Base-by-base conservation (phyloP, 169 alveolate genomes). In the Babesia caballi region DNA sequence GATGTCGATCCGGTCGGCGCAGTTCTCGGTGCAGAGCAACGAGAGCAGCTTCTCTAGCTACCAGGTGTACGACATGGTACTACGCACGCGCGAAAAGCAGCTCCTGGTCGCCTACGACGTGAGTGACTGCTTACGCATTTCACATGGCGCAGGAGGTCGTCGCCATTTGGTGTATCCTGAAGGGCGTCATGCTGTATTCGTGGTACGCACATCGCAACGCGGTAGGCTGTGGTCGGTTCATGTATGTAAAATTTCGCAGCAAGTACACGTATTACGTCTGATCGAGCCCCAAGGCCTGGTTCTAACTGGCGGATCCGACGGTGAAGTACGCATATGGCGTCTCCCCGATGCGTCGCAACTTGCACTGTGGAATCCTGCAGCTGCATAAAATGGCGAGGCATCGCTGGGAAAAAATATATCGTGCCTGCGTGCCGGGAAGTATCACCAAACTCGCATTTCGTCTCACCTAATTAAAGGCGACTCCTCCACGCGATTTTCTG, bases 201-300 rank as follows among this genome's bases (percentile, higher is more conserved):
- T 81, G 88, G 88, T 50, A 53, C 49, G 87, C 87, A 15, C 87
- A 78, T 57, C 66, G 68, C 35, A 50, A 78, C 52, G 87, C 72
- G 87, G 87, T 78, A 59, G 17, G 74, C n/a, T n/a, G n/a, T 56
- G 6, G 0, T 36, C 33, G 17, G 46, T 17, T 23, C 23, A 33
- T 21, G 14, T 17, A 0, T 12, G 14, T 32, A 12, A 27, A 0
- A 32, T 35, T 23, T 15, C 17, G 21, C 49, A 69, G 84, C 83
- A 81, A 74, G 78, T 81, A n/a, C 84, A 70, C 81, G 40, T 65
- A 3, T n/a, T 81, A 8, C 61, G 66, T 2, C 54, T 81, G 12
- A 5, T 81, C 30, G 74, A 61, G 27, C 65, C 66, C 32, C 83
- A 50, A n/a, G 78, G 56, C 19, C 25, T 66, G 47, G 66, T 81